A percentile compares a stretch with the other conserved stretches of the same genome.
phyloP scores from a whole-genome alignment of 2,329 filamentous ascomycete species.

The Pseudogymnoascus verrucosus region DNA sequence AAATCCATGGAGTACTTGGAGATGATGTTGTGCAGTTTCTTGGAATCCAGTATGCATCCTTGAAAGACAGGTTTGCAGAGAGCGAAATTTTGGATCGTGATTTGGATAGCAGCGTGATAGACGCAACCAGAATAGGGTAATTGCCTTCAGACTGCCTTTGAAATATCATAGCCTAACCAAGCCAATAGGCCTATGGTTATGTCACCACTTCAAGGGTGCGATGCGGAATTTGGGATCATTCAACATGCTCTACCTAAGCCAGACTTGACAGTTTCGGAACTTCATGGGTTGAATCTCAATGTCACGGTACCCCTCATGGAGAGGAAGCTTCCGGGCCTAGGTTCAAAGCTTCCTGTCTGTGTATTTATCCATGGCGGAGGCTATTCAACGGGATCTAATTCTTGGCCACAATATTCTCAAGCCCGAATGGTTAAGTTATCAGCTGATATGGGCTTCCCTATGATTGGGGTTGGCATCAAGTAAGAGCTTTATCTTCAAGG shows the following conservation, averaged over 20 bases:
- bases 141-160: too few species aligned
- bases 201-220: conserved; percentile 30
- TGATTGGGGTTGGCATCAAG: conserved; percentile 40
- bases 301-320: conserved; percentile 35
- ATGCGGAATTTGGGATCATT: conserved; percentile 40
- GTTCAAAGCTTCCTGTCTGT: conserved; percentile 29
- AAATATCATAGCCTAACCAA: too few species aligned
- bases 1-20: not conserved
- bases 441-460: conserved; percentile 34
- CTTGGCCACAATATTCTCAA: conserved; percentile 45
- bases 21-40: conserved; percentile 23
- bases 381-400: conserved; percentile 40
- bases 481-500: conserved; percentile 18
- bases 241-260: conserved; percentile 38
- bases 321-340: conserved; percentile 31
- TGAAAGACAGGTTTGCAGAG: conserved; percentile 29
- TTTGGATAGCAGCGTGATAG: conserved; percentile 14
- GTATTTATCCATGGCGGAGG: conserved; percentile 47
- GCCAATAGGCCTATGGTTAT: not conserved
- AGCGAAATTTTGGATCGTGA: conserved; percentile 25
- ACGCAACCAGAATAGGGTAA: conserved; percentile 15
- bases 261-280: conserved; percentile 36
- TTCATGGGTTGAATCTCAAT: conserved; percentile 44
- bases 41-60: conserved; percentile 31
- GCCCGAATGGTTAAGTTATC: conserved; percentile 38